These are phyloP conservation scores for Metschnikowia proteae DNA, from an alignment of 805 yeast species.

Conservation along the genomic window DNA sequence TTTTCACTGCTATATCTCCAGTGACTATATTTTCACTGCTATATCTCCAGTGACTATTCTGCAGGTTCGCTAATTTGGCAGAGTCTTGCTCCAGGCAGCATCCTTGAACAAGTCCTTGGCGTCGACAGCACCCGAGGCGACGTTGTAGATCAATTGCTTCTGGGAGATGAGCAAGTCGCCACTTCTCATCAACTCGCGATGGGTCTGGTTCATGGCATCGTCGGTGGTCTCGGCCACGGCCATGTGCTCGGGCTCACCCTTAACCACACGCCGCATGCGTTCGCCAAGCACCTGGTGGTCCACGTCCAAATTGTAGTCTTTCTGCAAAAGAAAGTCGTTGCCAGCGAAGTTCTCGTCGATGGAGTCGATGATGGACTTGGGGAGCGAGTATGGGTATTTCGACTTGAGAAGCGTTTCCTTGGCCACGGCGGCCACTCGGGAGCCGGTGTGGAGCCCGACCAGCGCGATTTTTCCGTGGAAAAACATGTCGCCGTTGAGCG, in stretches of 20 bases:
- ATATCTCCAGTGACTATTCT: background rate
- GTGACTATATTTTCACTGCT: too few species aligned
- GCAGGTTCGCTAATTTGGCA: background rate
- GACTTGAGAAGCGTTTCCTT: conserved; percentile 36
- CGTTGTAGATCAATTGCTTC: conserved; percentile 30
- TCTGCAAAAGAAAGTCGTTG: conserved; percentile 33
- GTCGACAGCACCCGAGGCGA: conserved; percentile 27
- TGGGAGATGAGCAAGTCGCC: conserved; percentile 25
- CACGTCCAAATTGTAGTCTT: conserved; percentile 24
- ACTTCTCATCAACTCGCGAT: conserved; percentile 26
- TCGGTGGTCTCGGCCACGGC: background rate
- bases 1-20: too few species aligned
- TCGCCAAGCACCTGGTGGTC: conserved; percentile 20
- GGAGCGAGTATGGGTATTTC: conserved; percentile 40
- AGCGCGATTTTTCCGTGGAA: conserved; percentile 35
- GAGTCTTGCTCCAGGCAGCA: conserved; percentile 25
- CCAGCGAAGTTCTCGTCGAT: conserved; percentile 18
- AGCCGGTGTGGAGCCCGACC: conserved; percentile 19
- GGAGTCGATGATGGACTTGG: conserved; percentile 29
- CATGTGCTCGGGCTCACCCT: conserved; percentile 27
- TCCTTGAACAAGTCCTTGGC: conserved; percentile 25
- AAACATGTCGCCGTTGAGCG: conserved; percentile 26
- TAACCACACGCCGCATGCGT: conserved; percentile 29
- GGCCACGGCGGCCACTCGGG: conserved; percentile 40
- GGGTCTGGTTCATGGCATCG: conserved; percentile 8